These are phyloP conservation scores for Colletotrichum sp. DNA, from an alignment of 2,329 filamentous ascomycete genomes.

Conservation along the genomic window DNA sequence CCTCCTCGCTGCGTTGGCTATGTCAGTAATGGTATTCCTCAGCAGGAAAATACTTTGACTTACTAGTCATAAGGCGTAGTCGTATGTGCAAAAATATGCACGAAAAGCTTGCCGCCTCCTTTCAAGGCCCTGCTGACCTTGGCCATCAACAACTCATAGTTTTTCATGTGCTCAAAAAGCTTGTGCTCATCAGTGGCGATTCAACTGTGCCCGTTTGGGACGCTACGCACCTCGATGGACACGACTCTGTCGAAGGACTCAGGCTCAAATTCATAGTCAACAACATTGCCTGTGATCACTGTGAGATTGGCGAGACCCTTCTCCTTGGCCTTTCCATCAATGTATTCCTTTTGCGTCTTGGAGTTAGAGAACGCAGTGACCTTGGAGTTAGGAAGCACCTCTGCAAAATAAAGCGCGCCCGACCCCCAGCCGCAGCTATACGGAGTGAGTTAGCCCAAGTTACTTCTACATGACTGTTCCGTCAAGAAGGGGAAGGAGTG, in stretches of 20 bases:
- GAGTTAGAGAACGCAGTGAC: constrained; percentile 76
- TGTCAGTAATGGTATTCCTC: not conserved
- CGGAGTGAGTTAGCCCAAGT: not conserved
- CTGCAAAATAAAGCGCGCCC: constrained; percentile 68
- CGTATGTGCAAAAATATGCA: constrained; percentile 71
- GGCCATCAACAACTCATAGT: constrained; percentile 70
- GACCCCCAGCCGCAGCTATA: constrained; percentile 73
- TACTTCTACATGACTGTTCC: not conserved
- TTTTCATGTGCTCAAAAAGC: constrained; percentile 81
- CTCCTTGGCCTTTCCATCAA: constrained; percentile 61
- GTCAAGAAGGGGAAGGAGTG: not conserved
- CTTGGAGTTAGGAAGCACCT: constrained; percentile 63
- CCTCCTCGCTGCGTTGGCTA: constrained; percentile 51
- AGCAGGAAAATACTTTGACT: not conserved
- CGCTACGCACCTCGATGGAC: constrained; percentile 57
- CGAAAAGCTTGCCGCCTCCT: constrained; percentile 69
- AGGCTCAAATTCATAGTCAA: constrained; percentile 67
- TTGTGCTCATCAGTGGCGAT: constrained; percentile 32
- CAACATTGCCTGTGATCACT: constrained; percentile 71
- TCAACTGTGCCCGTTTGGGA: not conserved
- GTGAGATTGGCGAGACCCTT: constrained; percentile 65
- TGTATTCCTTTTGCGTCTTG: constrained; percentile 70
- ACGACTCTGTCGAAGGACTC: constrained; percentile 68
- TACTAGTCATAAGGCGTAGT: constrained; percentile 70
- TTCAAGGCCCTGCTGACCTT: constrained; percentile 66